Percentiles rank a stretch among this genome's conserved stretches.
Conservation (phyloP, 2,329 filamentous ascomycete species). For the Rosellinia necatrix region DNA sequence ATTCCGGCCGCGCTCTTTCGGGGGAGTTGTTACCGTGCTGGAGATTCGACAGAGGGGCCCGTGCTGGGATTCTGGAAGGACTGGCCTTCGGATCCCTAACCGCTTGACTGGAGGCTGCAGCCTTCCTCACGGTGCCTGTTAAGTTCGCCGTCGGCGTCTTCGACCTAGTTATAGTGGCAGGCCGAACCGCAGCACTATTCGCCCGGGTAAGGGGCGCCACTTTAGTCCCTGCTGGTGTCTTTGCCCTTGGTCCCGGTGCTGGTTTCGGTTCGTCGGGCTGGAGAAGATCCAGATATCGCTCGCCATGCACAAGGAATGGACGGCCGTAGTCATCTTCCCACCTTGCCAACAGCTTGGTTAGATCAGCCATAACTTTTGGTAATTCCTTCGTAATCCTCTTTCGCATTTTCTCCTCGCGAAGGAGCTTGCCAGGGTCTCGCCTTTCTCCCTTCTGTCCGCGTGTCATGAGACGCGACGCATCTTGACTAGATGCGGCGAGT, state of each 20-base stretch:
- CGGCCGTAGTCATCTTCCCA: slow-evolving; percentile 96
- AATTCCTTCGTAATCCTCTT: slow-evolving; percentile 96
- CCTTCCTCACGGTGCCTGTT: slow-evolving; percentile 42
- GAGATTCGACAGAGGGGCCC: slow-evolving; percentile 70
- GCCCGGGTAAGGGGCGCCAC: slow-evolving; percentile 43
- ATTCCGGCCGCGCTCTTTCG: slow-evolving; percentile 64
- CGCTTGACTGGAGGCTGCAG: slow-evolving; percentile 33
- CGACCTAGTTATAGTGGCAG: slow-evolving; percentile 45
- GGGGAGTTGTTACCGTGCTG: slow-evolving; percentile 79
- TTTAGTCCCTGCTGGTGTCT: slow-evolving; percentile 69
- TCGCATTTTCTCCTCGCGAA: slow-evolving; percentile 97
- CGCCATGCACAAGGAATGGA: slow-evolving; percentile 90
- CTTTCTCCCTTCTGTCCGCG: slow-evolving; percentile 92
- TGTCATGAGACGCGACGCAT: slow-evolving; percentile 89
- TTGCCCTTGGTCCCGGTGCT: slow-evolving; percentile 68
- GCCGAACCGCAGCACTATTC: slow-evolving; percentile 45
- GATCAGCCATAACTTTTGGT: slow-evolving; percentile 85
- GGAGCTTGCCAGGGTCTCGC: slow-evolving; percentile 89
- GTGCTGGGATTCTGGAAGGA: slow-evolving; percentile 71
- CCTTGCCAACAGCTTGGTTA: slow-evolving; percentile 77
- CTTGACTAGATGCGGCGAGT: slow-evolving; percentile 86
- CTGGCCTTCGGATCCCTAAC: slow-evolving; percentile 50
- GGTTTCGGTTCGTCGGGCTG: slow-evolving; percentile 65
- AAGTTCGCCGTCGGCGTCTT: slow-evolving; percentile 61
- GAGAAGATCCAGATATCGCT: slow-evolving; percentile 87